A percentile compares a stretch with the other conserved stretches of the same genome.
phyloP scores from a whole-genome alignment of 2,329 filamentous ascomycete species.

The Dothistroma septosporum region DNA sequence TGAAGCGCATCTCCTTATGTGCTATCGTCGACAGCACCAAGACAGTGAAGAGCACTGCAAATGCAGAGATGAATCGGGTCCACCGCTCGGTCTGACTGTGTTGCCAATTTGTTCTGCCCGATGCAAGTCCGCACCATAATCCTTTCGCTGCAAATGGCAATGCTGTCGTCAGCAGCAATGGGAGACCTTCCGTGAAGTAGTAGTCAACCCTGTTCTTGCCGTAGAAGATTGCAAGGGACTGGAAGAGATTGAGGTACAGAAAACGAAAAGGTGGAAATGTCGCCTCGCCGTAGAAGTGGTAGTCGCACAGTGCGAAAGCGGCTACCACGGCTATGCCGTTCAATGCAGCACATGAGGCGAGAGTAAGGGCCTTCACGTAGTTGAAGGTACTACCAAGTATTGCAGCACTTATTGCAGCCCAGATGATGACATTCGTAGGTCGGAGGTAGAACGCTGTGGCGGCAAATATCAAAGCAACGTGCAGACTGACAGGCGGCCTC shows the following conservation, averaged over 20 bases:
- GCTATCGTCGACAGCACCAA: constrained; percentile 69
- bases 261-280: constrained; percentile 84
- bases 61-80: constrained; percentile 50
- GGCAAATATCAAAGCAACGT: constrained; percentile 65
- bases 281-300: constrained; percentile 74
- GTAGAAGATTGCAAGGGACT: constrained; percentile 88
- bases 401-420: constrained; percentile 63
- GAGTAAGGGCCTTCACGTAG: constrained; percentile 16
- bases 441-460: constrained; percentile 79
- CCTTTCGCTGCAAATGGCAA: constrained; percentile 71
- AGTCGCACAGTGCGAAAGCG: constrained; percentile 49
- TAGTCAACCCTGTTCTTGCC: constrained; percentile 88
- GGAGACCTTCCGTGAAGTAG: constrained; percentile 84
- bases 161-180: constrained; percentile 76
- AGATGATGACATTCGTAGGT: constrained; percentile 85
- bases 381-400: constrained; percentile 46
- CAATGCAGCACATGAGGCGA: constrained; percentile 58
- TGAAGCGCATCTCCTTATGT: constrained; percentile 96
- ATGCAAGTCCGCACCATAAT: constrained; percentile 47
- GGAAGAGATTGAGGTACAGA: constrained; percentile 83
- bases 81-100: constrained; percentile 12
- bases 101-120: not conserved
- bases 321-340: constrained; percentile 64
- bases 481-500: constrained; percentile 15
- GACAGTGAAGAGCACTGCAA: constrained; percentile 56